A percentile compares a stretch with the other conserved stretches of the same genome.
These are phyloP conservation scores for Neolecta irregularis DNA, from an alignment of 1,139 yeast species.

Conservation along the genomic window DNA sequence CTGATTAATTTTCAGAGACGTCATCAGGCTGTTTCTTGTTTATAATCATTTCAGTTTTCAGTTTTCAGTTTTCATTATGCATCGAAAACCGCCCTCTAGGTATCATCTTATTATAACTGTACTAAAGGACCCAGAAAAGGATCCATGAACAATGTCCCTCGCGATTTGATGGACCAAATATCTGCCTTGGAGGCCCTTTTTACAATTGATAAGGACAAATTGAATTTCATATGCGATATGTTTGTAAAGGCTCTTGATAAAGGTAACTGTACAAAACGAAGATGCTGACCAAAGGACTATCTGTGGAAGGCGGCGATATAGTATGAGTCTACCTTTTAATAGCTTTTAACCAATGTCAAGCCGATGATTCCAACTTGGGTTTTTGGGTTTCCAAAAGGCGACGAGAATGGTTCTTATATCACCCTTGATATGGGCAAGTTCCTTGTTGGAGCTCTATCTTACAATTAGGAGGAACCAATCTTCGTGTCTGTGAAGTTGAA, in stretches of 20 bases:
- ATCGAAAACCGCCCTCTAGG: too few relatives aligned
- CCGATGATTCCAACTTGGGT: conserved; percentile 99
- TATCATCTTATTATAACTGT: too few relatives aligned
- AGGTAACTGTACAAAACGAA: conserved; percentile 21
- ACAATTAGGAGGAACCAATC: conserved; percentile 47
- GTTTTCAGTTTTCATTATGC: too few relatives aligned
- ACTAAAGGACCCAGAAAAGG: conserved; percentile 35
- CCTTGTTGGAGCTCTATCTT: neutral
- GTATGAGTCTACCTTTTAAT: conserved; percentile 13
- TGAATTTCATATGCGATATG: conserved; percentile 53
- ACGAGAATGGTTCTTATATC: conserved; percentile 73
- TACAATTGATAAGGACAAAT: conserved; percentile 43
- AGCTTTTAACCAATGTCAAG: conserved; percentile 7
- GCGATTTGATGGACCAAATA: conserved; percentile 44
- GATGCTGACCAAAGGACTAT: conserved; percentile 33
- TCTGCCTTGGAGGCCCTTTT: conserved; percentile 46
- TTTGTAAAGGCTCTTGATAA: conserved; percentile 59
- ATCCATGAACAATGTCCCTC: conserved; percentile 62
- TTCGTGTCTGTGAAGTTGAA: conserved; percentile 72
- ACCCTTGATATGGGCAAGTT: conserved; percentile 61
- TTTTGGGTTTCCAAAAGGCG: conserved; percentile 79
- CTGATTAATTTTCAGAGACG: too few relatives aligned
- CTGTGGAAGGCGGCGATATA: conserved; percentile 63
- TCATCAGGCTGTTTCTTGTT: too few relatives aligned
- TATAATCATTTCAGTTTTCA: too few relatives aligned